phyloP scores from a whole-genome alignment of 164 flowering plant species.

The Stephania cephalantha region DNA sequence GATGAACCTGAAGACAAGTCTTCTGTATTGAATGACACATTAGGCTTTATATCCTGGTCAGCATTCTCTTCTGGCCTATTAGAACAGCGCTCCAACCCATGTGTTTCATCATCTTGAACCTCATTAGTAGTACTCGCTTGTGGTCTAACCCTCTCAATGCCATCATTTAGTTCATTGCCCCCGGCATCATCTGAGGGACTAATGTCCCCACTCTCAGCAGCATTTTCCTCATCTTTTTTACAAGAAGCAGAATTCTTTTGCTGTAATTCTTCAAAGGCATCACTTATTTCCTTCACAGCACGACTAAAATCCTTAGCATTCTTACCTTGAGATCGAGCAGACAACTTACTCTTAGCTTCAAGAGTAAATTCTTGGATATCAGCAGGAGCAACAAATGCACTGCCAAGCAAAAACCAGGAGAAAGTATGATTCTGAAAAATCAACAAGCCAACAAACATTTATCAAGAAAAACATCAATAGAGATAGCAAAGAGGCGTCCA shows the following conservation, averaged over 20 bases:
- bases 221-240: slow-evolving; percentile 30
- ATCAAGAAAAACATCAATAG: no score
- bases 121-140: slow-evolving; percentile 17
- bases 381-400: slow-evolving; percentile 91
- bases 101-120: slow-evolving; percentile 23
- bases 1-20: slow-evolving; percentile 19
- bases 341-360: slow-evolving; percentile 60
- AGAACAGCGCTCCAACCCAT: slow-evolving; percentile 34
- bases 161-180: slow-evolving; percentile 29
- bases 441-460: not conserved
- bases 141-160: slow-evolving; percentile 13
- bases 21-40: slow-evolving; percentile 10
- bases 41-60: slow-evolving; percentile 30
- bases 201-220: slow-evolving; percentile 17
- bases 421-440: slow-evolving; percentile 1
- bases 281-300: slow-evolving; percentile 88
- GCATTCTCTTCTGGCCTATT: slow-evolving; percentile 21
- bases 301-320: slow-evolving; percentile 58
- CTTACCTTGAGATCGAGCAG: slow-evolving; percentile 66
- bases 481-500: no score
- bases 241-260: slow-evolving; percentile 27
- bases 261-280: slow-evolving; percentile 62
- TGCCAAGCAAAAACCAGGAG: slow-evolving; percentile 25
- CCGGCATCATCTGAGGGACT: slow-evolving; percentile 24
- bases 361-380: slow-evolving; percentile 81